phyloP scores from a whole-genome alignment of 1,284 basidiomycete species.

The Schizophyllum amplum region DNA sequence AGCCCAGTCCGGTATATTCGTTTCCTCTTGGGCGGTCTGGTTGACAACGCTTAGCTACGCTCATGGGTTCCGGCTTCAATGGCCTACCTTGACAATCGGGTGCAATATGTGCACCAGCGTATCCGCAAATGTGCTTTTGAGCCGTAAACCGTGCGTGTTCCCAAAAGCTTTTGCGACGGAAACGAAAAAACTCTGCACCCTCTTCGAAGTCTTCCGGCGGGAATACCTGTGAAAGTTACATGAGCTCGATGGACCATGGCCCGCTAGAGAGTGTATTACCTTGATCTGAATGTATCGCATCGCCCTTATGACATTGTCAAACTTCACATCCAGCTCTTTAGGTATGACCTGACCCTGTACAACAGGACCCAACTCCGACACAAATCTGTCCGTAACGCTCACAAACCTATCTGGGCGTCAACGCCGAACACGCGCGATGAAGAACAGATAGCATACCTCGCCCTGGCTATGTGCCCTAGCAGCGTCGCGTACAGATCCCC shows the following conservation, averaged over 20 bases:
- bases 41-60: slow-evolving; percentile 5
- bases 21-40: slow-evolving; percentile 90
- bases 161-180: slow-evolving; percentile 78
- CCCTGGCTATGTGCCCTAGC: slow-evolving; percentile 72
- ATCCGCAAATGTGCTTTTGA: slow-evolving; percentile 87
- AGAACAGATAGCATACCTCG: slow-evolving; percentile 34
- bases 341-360: slow-evolving; percentile 56
- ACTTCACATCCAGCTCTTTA: slow-evolving; percentile 73
- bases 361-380: slow-evolving; percentile 71
- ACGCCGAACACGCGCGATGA: not conserved
- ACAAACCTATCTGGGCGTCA: slow-evolving; percentile 53
- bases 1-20: slow-evolving; percentile 92
- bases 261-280: slow-evolving; percentile 31
- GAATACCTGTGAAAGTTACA: slow-evolving; percentile 57
- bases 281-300: slow-evolving; percentile 77
- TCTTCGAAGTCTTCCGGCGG: slow-evolving; percentile 92
- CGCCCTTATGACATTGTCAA: slow-evolving; percentile 77
- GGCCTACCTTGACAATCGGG: slow-evolving; percentile 77
- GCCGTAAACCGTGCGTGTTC: slow-evolving; percentile 74
- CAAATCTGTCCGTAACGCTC: slow-evolving; percentile 82
- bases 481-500: slow-evolving; percentile 78
- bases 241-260: not conserved
- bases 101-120: slow-evolving; percentile 75
- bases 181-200: slow-evolving; percentile 86
- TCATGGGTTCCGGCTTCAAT: not conserved